Conservation (phyloP, 495 filamentous ascomycete genomes). For the Tuber umbilicatum region DNA sequence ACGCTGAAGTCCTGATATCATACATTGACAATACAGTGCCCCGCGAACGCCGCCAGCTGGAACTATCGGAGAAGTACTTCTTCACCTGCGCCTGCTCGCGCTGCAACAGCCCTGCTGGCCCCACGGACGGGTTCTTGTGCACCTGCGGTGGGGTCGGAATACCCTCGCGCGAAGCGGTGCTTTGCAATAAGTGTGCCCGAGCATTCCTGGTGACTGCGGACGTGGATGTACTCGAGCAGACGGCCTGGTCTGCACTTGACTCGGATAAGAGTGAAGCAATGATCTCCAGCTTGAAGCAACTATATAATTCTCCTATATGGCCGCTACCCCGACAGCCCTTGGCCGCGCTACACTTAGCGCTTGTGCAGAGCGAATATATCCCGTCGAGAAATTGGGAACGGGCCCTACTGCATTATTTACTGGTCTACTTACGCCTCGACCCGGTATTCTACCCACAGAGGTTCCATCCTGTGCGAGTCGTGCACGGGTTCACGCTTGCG, state of each 20-base stretch:
- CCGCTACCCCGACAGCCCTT: constrained; percentile 32
- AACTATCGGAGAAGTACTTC: constrained; percentile 56
- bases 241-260: constrained; percentile 13
- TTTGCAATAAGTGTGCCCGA: constrained; percentile 16
- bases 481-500: constrained; percentile 32
- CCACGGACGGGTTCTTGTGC: constrained; percentile 25
- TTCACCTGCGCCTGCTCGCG: constrained; percentile 59
- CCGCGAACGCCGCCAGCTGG: constrained; percentile 45
- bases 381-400: constrained; percentile 14
- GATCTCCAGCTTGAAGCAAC: constrained; percentile 11
- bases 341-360: constrained; percentile 23
- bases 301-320: constrained; percentile 17
- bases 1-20: constrained; percentile 60
- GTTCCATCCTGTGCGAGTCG: constrained; percentile 32
- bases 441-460: constrained; percentile 32
- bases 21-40: constrained; percentile 61
- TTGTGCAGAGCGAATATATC: constrained; percentile 26
- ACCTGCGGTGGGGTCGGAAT: not conserved
- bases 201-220: not conserved
- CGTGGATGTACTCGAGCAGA: constrained; percentile 11
- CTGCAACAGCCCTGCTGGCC: constrained; percentile 44
- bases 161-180: not conserved
- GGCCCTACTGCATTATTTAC: constrained; percentile 27
- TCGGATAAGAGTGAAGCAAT: not conserved
- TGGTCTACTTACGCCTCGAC: constrained; percentile 24